phyloP scores from a whole-genome alignment of 2,329 filamentous ascomycete species.

The Pseudogymnoascus pannorum region DNA sequence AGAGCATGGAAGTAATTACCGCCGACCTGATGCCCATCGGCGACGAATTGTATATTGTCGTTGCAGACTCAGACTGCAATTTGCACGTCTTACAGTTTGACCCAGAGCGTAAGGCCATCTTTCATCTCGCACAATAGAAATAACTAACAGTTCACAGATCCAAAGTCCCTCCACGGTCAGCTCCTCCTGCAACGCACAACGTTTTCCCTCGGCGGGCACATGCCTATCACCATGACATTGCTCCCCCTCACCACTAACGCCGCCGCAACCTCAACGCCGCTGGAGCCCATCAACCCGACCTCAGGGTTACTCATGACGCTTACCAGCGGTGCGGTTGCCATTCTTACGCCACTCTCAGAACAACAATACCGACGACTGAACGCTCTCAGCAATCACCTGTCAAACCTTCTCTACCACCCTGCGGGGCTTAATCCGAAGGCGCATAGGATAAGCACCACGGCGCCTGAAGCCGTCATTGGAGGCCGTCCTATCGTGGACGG shows the following conservation, averaged over 20 bases:
- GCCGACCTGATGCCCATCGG: conserved; percentile 87
- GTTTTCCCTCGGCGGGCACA: conserved; percentile 77
- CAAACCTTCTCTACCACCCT: conserved; percentile 65
- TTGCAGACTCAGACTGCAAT: conserved; percentile 77
- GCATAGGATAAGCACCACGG: conserved; percentile 59
- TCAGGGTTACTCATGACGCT: conserved; percentile 61
- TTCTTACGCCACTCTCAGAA: conserved; percentile 73
- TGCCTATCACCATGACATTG: conserved; percentile 66
- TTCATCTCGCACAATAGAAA: conserved; percentile 1
- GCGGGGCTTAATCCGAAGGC: conserved; percentile 79
- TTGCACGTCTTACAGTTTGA: conserved; percentile 89
- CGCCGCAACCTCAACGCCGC: conserved; percentile 26
- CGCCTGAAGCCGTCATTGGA: conserved; percentile 34
- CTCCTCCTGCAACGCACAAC: conserved; percentile 79
- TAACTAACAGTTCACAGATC: conserved; percentile 49
- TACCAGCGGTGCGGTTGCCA: conserved; percentile 65
- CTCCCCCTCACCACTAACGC: conserved; percentile 56
- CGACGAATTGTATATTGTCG: conserved; percentile 72
- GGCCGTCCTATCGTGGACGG: conserved; percentile 60
- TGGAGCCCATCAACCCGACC: conserved; percentile 29
- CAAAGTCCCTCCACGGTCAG: conserved; percentile 84
- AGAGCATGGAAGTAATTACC: conserved; percentile 67
- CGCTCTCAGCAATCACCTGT: conserved; percentile 72
- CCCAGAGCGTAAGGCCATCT: conserved; percentile 66
- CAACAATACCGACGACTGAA: conserved; percentile 75